A percentile compares a stretch with the other conserved stretches of the same genome.
phyloP scores from a whole-genome alignment of 495 filamentous ascomycete species.

The Podospora australis region DNA sequence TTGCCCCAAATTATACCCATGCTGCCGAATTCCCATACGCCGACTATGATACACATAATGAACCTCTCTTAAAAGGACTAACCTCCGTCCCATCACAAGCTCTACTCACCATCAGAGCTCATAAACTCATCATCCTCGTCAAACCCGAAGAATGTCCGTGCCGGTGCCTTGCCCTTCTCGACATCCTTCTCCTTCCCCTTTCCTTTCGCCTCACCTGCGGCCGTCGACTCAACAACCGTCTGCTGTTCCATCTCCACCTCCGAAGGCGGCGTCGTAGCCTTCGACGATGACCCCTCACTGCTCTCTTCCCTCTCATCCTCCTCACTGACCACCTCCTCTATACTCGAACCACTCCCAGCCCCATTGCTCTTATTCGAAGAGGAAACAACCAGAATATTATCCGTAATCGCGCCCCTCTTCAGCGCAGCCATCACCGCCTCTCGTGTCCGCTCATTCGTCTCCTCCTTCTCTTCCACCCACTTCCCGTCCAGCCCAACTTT shows the following conservation, averaged over 20 bases:
- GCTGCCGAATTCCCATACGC: too few species aligned
- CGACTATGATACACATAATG: too few species aligned
- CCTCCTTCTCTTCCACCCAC: conserved; percentile 91
- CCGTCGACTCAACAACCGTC: too few species aligned
- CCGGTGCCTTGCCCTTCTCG: conserved; percentile 22
- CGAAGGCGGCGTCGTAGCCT: conserved; percentile 28
- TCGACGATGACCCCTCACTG: conserved; percentile 32
- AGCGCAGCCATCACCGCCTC: conserved; percentile 77
- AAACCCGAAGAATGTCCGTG: conserved; percentile 66
- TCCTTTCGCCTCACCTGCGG: conserved; percentile 1
- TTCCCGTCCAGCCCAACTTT: conserved; percentile 68
- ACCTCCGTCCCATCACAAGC: too few species aligned
- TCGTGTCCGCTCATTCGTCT: conserved; percentile 70
- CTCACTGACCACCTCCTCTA: conserved; percentile 24
- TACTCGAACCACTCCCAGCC: conserved; percentile 24
- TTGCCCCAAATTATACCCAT: too few species aligned
- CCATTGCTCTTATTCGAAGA: conserved; percentile 19
- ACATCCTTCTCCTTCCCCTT: conserved; percentile 36
- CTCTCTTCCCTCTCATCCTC: conserved; percentile 31
- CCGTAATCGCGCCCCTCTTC: conserved; percentile 55
- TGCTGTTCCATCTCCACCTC: conserved; percentile 20
- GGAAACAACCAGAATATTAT: conserved; percentile 43
- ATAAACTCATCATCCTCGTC: conserved; percentile 90
- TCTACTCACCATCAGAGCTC: conserved; percentile 67
- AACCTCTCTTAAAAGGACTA: too few species aligned